Percentiles rank a stretch among this genome's conserved stretches.
These are phyloP conservation scores for Lachnellula subtilissima DNA, from an alignment of 2,329 filamentous ascomycete species.

Conservation along the genomic window DNA sequence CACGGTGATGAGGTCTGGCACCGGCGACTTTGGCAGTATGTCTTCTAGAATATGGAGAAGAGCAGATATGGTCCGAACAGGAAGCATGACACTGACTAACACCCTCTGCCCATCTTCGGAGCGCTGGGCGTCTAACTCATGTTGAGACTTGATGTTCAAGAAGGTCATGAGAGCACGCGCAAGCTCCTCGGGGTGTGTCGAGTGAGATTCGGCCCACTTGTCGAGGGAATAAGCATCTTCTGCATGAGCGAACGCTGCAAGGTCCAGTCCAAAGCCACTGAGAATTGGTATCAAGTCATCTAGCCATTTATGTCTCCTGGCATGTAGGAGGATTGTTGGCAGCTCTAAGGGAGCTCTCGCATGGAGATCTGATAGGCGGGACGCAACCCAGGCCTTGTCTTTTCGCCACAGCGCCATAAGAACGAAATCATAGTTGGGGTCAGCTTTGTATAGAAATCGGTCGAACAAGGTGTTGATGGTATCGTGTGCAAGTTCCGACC, in stretches of 20 bases:
- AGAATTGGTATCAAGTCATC: slow-evolving; percentile 60
- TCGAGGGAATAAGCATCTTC: slow-evolving; percentile 74
- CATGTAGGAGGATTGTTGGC: slow-evolving; percentile 70
- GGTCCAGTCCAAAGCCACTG: slow-evolving; percentile 81
- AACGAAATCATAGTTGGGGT: slow-evolving; percentile 78
- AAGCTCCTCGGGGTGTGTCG: slow-evolving; percentile 63
- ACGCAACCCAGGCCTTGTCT: slow-evolving; percentile 80
- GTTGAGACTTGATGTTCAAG: slow-evolving; percentile 74
- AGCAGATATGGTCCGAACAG: slow-evolving; percentile 78
- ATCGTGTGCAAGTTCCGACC: slow-evolving; percentile 69
- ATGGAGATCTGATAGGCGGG: slow-evolving; percentile 73
- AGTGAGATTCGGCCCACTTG: slow-evolving; percentile 71
- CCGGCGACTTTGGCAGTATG: slow-evolving; percentile 52
- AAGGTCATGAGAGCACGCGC: slow-evolving; percentile 72
- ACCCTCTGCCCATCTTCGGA: slow-evolving; percentile 51
- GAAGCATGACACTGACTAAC: slow-evolving; percentile 67
- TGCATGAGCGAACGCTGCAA: slow-evolving; percentile 80
- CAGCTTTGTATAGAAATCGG: slow-evolving; percentile 74
- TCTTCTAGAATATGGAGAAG: slow-evolving; percentile 76
- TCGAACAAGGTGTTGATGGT: slow-evolving; percentile 74
- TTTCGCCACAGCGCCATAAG: slow-evolving; percentile 89
- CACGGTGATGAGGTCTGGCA: slow-evolving; percentile 69
- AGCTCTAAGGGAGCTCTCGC: slow-evolving; percentile 64
- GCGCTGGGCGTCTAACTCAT: slow-evolving; percentile 72
- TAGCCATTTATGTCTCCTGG: slow-evolving; percentile 76